phyloP scores from a whole-genome alignment of 164 flowering plant species.

The Kalanchoe fedtschenkoi region DNA sequence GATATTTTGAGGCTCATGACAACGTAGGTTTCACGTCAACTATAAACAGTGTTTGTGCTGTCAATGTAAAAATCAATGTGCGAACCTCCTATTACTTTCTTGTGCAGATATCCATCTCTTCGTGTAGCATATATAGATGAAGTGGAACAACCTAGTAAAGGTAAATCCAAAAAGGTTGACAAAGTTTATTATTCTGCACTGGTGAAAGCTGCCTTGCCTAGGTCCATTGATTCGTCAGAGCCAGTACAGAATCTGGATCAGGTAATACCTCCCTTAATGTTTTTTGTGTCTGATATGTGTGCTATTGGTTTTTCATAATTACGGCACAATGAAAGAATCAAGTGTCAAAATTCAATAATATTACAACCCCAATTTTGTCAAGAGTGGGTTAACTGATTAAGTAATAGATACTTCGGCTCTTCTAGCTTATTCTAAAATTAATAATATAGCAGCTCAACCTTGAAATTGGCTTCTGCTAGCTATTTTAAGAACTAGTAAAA shows the following conservation, averaged over 20 bases:
- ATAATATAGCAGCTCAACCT: no score
- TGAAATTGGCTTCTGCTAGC: no score
- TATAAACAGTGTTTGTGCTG: not conserved
- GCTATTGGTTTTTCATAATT: not conserved
- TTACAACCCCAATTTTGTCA: no score
- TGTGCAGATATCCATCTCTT: constrained; percentile 76
- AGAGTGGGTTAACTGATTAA: no score
- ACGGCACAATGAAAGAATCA: no score
- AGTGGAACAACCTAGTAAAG: constrained; percentile 72
- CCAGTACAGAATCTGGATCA: constrained; percentile 76
- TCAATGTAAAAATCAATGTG: not conserved
- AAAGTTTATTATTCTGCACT: constrained; percentile 78
- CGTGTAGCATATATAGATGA: constrained; percentile 97
- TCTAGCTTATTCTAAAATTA: no score
- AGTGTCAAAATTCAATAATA: not conserved
- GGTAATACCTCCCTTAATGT: constrained; percentile 41
- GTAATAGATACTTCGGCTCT: no score
- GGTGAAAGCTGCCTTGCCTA: constrained; percentile 76
- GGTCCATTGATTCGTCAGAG: constrained; percentile 47
- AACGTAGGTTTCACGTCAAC: constrained; percentile 19
- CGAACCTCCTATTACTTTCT: not conserved
- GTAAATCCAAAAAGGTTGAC: constrained; percentile 43
- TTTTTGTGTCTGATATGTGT: not conserved
- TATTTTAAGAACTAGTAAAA: no score
- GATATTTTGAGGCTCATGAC: constrained; percentile 64